Evolutionary conservation across 139 green algal species (phyloP).

Genomic region (Tetratostichococcus sp.): DNA sequence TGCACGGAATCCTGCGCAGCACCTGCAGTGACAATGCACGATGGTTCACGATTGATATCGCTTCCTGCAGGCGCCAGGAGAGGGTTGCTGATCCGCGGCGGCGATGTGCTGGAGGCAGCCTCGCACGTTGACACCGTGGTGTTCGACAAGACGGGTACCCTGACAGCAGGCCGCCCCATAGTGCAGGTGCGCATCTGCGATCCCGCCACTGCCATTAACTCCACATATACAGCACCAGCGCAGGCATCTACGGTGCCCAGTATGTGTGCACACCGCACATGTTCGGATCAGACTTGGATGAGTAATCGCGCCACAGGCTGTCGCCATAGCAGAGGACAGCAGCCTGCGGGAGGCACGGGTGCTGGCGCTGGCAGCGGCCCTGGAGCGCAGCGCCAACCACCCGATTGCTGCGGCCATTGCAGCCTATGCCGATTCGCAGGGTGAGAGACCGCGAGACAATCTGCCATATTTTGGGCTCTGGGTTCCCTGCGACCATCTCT

Average conservation of each 20-base stretch:
- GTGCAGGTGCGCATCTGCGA: too few relatives aligned
- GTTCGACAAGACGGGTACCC: conserved; percentile 95
- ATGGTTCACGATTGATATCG: too few relatives aligned
- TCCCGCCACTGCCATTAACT: too few relatives aligned
- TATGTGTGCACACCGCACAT: too few relatives aligned
- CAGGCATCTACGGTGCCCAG: too few relatives aligned
- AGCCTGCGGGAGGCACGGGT: conserved; percentile 21
- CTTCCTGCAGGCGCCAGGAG: neutral
- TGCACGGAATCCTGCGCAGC: too few relatives aligned
- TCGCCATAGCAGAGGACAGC: neutral
- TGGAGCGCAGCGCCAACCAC: conserved; percentile 71
- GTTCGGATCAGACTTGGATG: too few relatives aligned
- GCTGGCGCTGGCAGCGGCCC: conserved; percentile 64
- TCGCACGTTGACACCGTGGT: conserved; percentile 77
- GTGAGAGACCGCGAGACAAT: neutral
- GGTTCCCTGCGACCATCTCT: too few relatives aligned
- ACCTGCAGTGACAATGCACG: too few relatives aligned
- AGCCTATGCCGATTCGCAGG: conserved; percentile 3
- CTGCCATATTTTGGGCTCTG: too few relatives aligned
- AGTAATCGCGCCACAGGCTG: neutral
- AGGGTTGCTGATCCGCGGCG: conserved; percentile 81
- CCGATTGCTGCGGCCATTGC: conserved; percentile 61
- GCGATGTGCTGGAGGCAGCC: conserved; percentile 73
- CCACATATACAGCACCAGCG: too few relatives aligned
- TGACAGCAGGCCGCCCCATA: conserved; percentile 74